Evolutionary conservation across 2,329 filamentous ascomycete genomes (phyloP).

Genomic region (Fusarium clavum): DNA sequence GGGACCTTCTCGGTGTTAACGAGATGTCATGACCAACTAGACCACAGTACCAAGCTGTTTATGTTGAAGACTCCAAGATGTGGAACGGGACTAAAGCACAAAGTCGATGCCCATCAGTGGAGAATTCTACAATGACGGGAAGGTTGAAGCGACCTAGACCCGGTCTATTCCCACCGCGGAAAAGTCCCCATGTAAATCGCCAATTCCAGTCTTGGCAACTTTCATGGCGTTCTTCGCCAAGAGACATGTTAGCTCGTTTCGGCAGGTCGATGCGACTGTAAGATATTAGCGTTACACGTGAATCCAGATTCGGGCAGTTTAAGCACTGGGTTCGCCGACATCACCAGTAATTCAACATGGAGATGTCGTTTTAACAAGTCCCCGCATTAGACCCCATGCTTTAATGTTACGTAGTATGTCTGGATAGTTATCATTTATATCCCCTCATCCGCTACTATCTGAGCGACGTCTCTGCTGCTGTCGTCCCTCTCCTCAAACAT

Average conservation of each 20-base stretch:
- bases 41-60: not conserved
- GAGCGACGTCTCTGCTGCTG: no score
- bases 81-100: not conserved
- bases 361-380: not conserved
- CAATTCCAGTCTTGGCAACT: not conserved
- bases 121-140: no score
- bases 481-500: not conserved
- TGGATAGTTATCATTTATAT: not conserved
- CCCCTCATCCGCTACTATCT: not conserved
- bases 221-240: not conserved
- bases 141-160: not conserved
- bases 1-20: no score
- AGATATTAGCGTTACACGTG: not conserved
- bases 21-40: not conserved
- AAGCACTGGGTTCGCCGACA: not conserved
- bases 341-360: not conserved
- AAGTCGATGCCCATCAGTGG: no score
- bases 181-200: not conserved
- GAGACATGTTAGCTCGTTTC: fast-evolving
- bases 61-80: fast-evolving
- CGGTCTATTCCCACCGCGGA: not conserved
- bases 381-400: not conserved
- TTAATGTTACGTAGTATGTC: not conserved
- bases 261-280: conserved; percentile 3
- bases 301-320: no score